Percentiles rank a stretch among this genome's conserved stretches.
Conservation (phyloP, 345 rosid species). For the Microthlaspi erraticum region DNA sequence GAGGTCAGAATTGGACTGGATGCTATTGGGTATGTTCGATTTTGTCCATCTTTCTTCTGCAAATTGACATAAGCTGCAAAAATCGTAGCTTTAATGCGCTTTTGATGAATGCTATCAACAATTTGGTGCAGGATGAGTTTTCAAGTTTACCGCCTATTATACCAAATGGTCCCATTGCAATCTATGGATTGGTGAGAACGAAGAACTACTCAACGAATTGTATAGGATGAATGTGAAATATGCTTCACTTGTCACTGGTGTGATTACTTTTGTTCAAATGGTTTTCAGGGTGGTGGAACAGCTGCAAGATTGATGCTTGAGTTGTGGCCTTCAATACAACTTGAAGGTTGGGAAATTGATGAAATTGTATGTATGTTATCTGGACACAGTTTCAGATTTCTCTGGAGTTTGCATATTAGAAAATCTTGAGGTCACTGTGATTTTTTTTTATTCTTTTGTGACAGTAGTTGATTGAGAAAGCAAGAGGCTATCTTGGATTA, state of each 20-base stretch:
- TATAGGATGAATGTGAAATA: not conserved
- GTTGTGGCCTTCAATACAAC: constrained; percentile 71
- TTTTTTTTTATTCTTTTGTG: constrained; percentile 33
- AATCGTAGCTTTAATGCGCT: not conserved
- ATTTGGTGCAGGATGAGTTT: constrained; percentile 70
- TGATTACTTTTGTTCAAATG: constrained; percentile 27
- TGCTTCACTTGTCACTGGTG: not conserved
- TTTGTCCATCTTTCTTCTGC: not conserved
- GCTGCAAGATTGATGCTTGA: constrained; percentile 86
- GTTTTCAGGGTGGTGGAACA: constrained; percentile 82
- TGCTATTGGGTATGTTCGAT: constrained; percentile 70
- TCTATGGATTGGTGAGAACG: constrained; percentile 71
- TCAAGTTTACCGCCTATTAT: constrained; percentile 70
- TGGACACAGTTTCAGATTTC: not conserved
- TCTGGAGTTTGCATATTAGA: not conserved
- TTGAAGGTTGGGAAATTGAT: constrained; percentile 87
- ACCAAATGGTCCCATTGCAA: constrained; percentile 78
- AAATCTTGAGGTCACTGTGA: constrained; percentile 15
- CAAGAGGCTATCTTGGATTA: constrained; percentile 66
- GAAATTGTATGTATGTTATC: constrained; percentile 56
- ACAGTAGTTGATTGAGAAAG: constrained; percentile 68
- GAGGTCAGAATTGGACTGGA: constrained; percentile 68
- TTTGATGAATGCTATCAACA: constrained; percentile 3
- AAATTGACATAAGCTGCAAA: not conserved
- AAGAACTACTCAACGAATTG: constrained; percentile 10